Evolutionary conservation across 805 yeast genomes (phyloP).

Genomic region (Starmerella gropengiesseri): DNA sequence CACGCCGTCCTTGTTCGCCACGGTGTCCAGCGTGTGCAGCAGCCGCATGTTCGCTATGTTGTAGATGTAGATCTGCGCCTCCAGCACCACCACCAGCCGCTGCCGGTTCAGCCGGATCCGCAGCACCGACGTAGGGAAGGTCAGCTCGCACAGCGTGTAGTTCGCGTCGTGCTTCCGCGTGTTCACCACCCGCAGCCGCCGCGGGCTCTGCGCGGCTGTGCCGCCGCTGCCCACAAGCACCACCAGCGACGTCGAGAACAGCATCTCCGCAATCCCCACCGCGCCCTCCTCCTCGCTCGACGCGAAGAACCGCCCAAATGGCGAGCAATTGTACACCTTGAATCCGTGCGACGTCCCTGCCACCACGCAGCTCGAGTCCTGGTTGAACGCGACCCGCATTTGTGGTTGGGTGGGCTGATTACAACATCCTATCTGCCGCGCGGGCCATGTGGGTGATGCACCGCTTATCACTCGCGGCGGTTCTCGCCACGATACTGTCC

Average conservation of each 20-base stretch:
- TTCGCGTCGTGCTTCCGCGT: conserved; percentile 45
- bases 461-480: too few species aligned
- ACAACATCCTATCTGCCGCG: too few species aligned
- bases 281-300: conserved; percentile 32
- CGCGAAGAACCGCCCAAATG: conserved; percentile 62
- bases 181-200: conserved; percentile 71
- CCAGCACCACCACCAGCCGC: conserved; percentile 63
- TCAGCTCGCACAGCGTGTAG: conserved; percentile 69
- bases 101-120: conserved; percentile 71
- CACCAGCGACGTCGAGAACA: conserved; percentile 74
- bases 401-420: conserved; percentile 40
- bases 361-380: conserved; percentile 74
- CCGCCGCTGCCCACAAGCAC: conserved; percentile 76
- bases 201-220: conserved; percentile 44
- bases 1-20: conserved; percentile 36
- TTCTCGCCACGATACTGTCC: too few species aligned
- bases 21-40: conserved; percentile 55
- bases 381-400: conserved; percentile 49
- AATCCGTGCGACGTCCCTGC: conserved; percentile 57
- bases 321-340: conserved; percentile 76
- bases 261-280: conserved; percentile 65
- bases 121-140: conserved; percentile 67
- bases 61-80: conserved; percentile 76
- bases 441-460: too few species aligned
- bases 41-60: conserved; percentile 85